Evolutionary conservation across 208 protist species (phyloP).

Genomic region (Borovskyia barvae): DNA sequence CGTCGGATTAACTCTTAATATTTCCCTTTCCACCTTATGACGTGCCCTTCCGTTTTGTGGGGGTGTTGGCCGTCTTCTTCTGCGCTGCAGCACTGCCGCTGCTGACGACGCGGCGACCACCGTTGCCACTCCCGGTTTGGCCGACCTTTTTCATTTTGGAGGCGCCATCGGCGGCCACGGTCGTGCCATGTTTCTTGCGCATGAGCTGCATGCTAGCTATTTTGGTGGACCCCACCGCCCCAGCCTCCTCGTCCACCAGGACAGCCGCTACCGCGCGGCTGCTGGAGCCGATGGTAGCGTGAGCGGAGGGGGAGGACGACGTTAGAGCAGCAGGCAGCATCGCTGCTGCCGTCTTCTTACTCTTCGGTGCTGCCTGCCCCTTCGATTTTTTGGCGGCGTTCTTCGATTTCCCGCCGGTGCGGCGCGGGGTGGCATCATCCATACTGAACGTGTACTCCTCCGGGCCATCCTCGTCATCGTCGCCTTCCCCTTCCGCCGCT

Average conservation of each 20-base stretch:
- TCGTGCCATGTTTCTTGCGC: constrained; percentile 17
- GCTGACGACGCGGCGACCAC: constrained; percentile 37
- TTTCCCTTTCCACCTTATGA: too few species aligned
- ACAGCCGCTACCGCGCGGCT: background rate
- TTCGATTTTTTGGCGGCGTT: constrained; percentile 18
- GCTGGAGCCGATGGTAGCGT: background rate
- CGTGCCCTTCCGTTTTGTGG: background rate
- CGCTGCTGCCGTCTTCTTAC: constrained; percentile 5
- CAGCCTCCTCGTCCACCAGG: constrained; percentile 2
- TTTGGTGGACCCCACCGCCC: constrained; percentile 2
- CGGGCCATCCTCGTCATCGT: constrained; percentile 32
- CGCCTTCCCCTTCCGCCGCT: constrained; percentile 6
- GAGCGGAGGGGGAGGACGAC: background rate
- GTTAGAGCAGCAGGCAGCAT: background rate
- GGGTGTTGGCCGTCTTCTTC: constrained; percentile 23
- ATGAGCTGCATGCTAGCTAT: constrained; percentile 32
- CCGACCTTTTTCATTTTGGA: constrained; percentile 52
- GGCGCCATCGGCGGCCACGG: constrained; percentile 17
- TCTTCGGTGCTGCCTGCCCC: background rate
- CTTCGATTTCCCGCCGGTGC: background rate
- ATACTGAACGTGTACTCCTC: constrained; percentile 77
- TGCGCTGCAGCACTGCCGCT: constrained; percentile 26
- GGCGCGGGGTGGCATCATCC: constrained; percentile 41
- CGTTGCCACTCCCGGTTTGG: constrained; percentile 3
- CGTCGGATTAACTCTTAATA: too few species aligned